Conservation (phyloP, 2,329 filamentous ascomycete genomes). For the Diaporthe sp. region DNA sequence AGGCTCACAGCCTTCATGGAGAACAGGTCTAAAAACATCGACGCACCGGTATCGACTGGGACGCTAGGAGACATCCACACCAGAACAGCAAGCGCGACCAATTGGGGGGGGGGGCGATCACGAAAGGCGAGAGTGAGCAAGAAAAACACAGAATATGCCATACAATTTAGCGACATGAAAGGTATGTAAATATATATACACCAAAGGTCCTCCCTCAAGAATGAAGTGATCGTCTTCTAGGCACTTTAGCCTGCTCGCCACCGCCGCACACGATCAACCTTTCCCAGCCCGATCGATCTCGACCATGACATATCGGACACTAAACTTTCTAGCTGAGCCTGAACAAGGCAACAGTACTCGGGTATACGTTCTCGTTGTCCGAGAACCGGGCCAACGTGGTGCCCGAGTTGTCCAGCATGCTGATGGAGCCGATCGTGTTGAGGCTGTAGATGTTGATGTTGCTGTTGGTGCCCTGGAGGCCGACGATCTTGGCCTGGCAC, state of each 20-base stretch:
- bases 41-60: neutral
- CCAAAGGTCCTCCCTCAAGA: neutral
- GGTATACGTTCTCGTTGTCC: slow-evolving; percentile 57
- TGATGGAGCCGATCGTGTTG: slow-evolving; percentile 59
- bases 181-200: slow-evolving; percentile 17
- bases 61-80: too few species aligned
- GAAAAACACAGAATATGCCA: neutral
- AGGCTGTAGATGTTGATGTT: slow-evolving; percentile 58
- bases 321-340: slow-evolving; percentile 41
- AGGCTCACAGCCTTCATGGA: neutral
- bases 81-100: too few species aligned
- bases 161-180: neutral
- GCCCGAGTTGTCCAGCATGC: slow-evolving; percentile 56
- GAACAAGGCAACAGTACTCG: slow-evolving; percentile 54
- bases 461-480: slow-evolving; percentile 46
- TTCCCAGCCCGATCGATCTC: too few species aligned
- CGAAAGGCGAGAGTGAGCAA: neutral
- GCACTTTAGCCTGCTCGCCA: too few species aligned
- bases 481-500: slow-evolving; percentile 62
- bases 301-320: neutral
- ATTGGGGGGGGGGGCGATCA: too few species aligned
- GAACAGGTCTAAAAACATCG: neutral
- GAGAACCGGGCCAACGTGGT: slow-evolving; percentile 51
- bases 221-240: neutral
- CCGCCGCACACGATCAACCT: neutral